These are phyloP conservation scores for Melaleuca quinquenervia DNA, from an alignment of 345 rosid species.

Conservation along the genomic window DNA sequence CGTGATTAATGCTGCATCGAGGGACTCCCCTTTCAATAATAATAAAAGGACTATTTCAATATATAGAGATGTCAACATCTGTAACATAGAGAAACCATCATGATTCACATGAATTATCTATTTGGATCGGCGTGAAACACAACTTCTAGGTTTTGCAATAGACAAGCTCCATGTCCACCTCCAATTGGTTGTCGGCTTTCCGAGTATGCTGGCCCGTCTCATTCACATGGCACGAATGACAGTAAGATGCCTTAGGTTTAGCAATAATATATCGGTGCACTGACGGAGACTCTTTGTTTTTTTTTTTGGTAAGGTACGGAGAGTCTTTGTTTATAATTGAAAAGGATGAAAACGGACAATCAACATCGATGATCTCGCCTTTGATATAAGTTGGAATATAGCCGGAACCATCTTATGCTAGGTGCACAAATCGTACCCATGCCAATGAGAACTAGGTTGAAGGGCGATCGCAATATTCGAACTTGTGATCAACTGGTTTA, in stretches of 20 bases:
- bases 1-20: background rate
- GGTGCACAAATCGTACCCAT: background rate
- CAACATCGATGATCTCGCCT: background rate
- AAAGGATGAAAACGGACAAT: background rate
- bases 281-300: background rate
- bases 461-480: background rate
- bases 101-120: background rate
- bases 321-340: background rate
- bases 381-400: background rate
- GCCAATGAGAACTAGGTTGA: background rate
- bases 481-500: background rate
- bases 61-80: background rate
- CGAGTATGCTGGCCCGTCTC: too few relatives aligned
- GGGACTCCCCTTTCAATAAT: too few relatives aligned
- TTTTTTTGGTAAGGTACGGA: too few relatives aligned
- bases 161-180: background rate
- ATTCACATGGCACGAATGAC: background rate
- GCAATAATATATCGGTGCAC: background rate
- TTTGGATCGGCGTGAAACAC: background rate
- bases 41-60: background rate
- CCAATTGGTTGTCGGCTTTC: background rate
- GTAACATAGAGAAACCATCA: background rate
- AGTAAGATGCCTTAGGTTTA: background rate
- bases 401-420: background rate
- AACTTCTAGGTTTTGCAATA: background rate